Evolutionary conservation across 2,329 filamentous ascomycete genomes (phyloP), one percentile per base, ranked within the genome.

Genomic region (Penicillium olsonii): DNA sequence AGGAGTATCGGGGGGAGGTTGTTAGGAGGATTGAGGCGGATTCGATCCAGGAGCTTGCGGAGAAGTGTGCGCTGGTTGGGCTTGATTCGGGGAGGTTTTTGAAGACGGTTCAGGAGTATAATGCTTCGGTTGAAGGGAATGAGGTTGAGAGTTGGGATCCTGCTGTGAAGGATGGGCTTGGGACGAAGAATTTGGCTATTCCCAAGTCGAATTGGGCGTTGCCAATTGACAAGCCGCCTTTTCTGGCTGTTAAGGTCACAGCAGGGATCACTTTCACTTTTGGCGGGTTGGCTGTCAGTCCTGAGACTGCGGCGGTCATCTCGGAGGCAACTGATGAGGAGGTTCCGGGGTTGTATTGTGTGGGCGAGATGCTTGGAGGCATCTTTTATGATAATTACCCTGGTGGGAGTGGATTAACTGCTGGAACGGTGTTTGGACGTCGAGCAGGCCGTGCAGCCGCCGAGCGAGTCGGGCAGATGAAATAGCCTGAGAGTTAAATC

Each of bases 251-350:
- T 38, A 81, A 82, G 55, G 83, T 87, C 2, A 80, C 79, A 4
- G 83, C 82, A 38, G 85, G 85, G 1, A 78, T 88, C 14, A 87
- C 84, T 0, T 88, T 87, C 56, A 87, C 84, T 0, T 88, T 87
- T 68, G 85, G 84, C 1, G 84, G 85, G 0, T 66, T 87, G 6
- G 74, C 75, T 5, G 77, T 84, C 2, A 75, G 82, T 41, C 75
- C 81, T 0, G 64, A 79, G 19, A 84, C 80, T 0, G 75, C 78
- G 2, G 72, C 72, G 3, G 78, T 87, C 1, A 63, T 85, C 12
- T 75, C 72, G 2, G 69, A 75, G 4, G 63, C 67, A 1, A 78
- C 75, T 0, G 71, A 70, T 1, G 58, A 60, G 4, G 68, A 72
- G n/a, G 74, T 87, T 5, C 74, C 75, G 0, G 81, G 83, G 0